Evolutionary conservation across 495 filamentous ascomycete species (phyloP).

Genomic region (Penicillium cinerascens): DNA sequence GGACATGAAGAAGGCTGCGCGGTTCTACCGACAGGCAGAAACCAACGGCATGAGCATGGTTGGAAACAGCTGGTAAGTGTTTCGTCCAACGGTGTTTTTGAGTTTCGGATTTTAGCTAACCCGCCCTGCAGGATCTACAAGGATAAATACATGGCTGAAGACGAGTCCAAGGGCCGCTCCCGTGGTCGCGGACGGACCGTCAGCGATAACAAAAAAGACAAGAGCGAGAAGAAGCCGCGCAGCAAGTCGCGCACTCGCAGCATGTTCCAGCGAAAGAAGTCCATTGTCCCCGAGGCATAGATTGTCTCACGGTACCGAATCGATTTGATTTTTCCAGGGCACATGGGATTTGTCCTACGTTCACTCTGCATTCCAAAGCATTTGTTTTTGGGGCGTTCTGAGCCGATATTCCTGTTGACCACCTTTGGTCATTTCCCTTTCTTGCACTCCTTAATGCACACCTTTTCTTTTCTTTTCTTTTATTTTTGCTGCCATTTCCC

Average conservation of each 20-base stretch:
- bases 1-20: conserved; percentile 89
- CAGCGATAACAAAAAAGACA: conserved; percentile 49
- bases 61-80: conserved; percentile 88
- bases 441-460: conserved; percentile 5
- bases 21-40: conserved; percentile 86
- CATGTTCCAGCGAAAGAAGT: conserved; percentile 65
- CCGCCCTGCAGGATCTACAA: conserved; percentile 75
- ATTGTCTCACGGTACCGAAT: conserved; percentile 5
- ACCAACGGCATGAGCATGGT: conserved; percentile 94
- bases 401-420: conserved; percentile 10
- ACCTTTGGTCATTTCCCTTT: conserved; percentile 5
- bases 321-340: not conserved
- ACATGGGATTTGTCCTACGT: not conserved
- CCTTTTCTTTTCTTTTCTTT: conserved; percentile 9
- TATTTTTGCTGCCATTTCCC: conserved; percentile 5
- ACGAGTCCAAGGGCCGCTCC: conserved; percentile 42
- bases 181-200: conserved; percentile 37
- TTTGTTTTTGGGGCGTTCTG: conserved; percentile 21
- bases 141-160: conserved; percentile 82
- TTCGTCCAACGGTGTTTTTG: not conserved
- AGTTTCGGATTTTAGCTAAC: conserved; percentile 9
- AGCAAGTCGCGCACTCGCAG: conserved; percentile 64
- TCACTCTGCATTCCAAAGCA: conserved; percentile 16
- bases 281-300: conserved; percentile 32
- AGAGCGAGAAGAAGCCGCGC: conserved; percentile 54